Evolutionary conservation across 2,329 filamentous ascomycete genomes (phyloP), one percentile per base, ranked within the genome.

Genomic region (Calonectria fujianensis): DNA sequence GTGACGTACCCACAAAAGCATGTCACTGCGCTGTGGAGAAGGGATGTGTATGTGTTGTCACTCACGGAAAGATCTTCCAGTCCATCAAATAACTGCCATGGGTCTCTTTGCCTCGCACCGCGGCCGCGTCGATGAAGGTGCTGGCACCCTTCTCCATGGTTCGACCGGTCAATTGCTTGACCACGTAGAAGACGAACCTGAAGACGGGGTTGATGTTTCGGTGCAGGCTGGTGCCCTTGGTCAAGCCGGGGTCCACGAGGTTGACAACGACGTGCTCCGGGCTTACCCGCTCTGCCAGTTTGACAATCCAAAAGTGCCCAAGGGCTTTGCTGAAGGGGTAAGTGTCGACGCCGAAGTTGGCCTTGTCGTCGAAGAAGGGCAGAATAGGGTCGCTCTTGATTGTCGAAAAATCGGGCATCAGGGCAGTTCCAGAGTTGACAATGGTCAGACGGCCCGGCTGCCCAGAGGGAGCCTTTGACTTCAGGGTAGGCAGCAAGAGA

Each of bases 211-310:
- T 72, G 1, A 79, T 73, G 2, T 87, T 84, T 1, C 85, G 83
- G 20, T 78, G 75, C 4, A 91, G 80, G 0, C 80, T 77, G 0
- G 89, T 90, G 3, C 86, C 87, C 45, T 82, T 85, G 10, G 85
- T 82, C 57, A 85, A 82, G 0, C 87, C 89, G 0, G 89, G 89
- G 27, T 89, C 87, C 1, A 86, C 87, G 1, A 88, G 74, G 68
- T 89, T 90, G 51, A 90, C 80, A 10, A 87, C 74, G 0, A 88
- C 85, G 45, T 88, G 84, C 2, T 88, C 83, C 0, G 85, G 75
- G 1, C 81, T 82, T 0, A 88, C 82, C 27, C 82, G 81, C 20
- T 87, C 84, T 7, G 77, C 79, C 0, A 88, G 75, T 67, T 85
- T 85, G 75, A 78, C 77, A 3, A 83, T 76, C 77, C 86, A 87